These are phyloP conservation scores for Tetrastigma voinierianum DNA, from an alignment of 164 flowering plant species.

Conservation along the genomic window DNA sequence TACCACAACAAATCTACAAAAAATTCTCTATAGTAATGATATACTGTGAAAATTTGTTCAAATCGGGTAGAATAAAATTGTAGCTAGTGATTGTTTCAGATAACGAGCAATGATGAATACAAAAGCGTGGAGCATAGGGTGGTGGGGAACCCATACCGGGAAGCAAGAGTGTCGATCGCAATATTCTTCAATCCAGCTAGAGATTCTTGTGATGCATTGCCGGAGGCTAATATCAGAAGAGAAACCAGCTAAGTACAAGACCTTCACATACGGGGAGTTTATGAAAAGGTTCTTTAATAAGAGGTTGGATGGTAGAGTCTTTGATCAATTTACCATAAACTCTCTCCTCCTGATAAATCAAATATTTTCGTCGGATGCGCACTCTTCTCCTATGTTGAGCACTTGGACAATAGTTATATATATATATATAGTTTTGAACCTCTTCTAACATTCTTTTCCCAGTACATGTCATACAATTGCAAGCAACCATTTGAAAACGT, in stretches of 20 bases:
- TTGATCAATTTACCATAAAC: conserved; percentile 28
- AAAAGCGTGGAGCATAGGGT: conserved; percentile 57
- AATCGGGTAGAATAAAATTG: too few species aligned
- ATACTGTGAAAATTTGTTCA: too few species aligned
- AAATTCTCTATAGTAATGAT: too few species aligned
- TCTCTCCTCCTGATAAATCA: too few species aligned
- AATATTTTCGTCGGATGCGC: too few species aligned
- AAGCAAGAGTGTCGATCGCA: conserved; percentile 38
- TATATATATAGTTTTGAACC: too few species aligned
- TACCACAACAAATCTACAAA: too few species aligned
- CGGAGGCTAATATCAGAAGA: conserved; percentile 41
- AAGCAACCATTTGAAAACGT: too few species aligned
- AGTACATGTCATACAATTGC: too few species aligned
- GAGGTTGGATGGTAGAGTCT: conserved; percentile 42
- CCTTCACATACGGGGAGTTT: conserved; percentile 28
- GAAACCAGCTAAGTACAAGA: conserved; percentile 39
- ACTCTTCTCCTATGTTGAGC: too few species aligned
- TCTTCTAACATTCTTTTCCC: too few species aligned
- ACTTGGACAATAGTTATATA: too few species aligned
- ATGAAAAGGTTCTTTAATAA: conserved; percentile 28
- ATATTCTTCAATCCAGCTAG: conserved; percentile 39
- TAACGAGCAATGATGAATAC: conserved; percentile 49
- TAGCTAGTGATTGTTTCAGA: conserved; percentile 26
- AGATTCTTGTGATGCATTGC: conserved; percentile 39
- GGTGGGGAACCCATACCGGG: conserved; percentile 34